A percentile compares a stretch with the other conserved stretches of the same genome.
phyloP scores from a whole-genome alignment of 2,329 filamentous ascomycete species.

The Penicillium sp. region DNA sequence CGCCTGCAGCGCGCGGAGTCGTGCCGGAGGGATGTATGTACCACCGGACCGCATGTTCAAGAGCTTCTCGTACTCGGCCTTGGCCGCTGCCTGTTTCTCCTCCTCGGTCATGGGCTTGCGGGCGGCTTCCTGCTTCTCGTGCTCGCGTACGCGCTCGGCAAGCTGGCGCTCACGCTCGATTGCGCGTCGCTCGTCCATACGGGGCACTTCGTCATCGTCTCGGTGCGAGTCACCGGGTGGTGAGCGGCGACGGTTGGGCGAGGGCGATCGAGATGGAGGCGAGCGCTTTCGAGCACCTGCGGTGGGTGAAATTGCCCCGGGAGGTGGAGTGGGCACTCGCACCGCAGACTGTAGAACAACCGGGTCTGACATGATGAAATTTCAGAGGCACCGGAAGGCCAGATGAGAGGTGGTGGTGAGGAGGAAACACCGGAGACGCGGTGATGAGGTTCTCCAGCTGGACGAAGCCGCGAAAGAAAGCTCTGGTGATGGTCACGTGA shows the following conservation, averaged over 20 bases:
- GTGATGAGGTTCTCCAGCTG: conserved; percentile 10
- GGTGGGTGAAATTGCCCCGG: conserved; percentile 50
- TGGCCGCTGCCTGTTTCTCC: conserved; percentile 83
- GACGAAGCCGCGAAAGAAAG: conserved; percentile 22
- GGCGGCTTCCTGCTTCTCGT: conserved; percentile 50
- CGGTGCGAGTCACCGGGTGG: conserved; percentile 42
- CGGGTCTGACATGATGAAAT: conserved; percentile 45
- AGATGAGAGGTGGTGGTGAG: conserved; percentile 3
- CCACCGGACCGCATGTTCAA: conserved; percentile 91
- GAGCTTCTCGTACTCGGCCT: conserved; percentile 91
- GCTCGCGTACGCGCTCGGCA: conserved; percentile 56
- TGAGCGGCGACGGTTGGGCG: conserved; percentile 53
- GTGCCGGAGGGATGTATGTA: conserved; percentile 92
- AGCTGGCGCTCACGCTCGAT: conserved; percentile 54
- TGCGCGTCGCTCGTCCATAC: conserved; percentile 53
- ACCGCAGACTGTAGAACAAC: conserved; percentile 58
- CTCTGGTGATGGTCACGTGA: conserved; percentile 25
- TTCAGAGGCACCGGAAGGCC: conserved; percentile 11
- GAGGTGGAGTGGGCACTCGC: conserved; percentile 60
- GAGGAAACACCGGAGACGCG: conserved; percentile 10
- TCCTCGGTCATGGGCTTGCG: conserved; percentile 67
- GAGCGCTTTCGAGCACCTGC: conserved; percentile 60
- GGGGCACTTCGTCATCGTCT: conserved; percentile 46
- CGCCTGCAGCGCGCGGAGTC: conserved; percentile 86
- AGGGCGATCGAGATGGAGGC: conserved; percentile 56